Evolutionary conservation across 1,139 yeast species (phyloP), one percentile per base, ranked within the genome.

Genomic region (Yamadazyma friedrichii): DNA sequence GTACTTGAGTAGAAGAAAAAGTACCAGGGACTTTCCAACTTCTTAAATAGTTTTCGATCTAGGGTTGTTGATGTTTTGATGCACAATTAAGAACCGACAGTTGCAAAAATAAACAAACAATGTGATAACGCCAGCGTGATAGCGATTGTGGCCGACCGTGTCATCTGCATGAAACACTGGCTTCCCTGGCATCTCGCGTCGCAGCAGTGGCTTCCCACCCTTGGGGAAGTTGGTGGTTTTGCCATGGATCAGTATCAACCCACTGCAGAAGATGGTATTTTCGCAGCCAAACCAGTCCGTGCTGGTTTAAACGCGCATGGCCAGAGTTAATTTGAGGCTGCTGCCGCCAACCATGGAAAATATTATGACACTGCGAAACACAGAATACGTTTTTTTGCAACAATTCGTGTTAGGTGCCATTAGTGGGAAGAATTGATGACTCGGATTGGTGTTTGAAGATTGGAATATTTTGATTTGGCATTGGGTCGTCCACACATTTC

Each of bases 21-120:
- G 5, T 25, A 15, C 3, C 15, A 31, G 42, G 31, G 39, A 38
- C 31, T 38, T 35, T 12, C 9, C 11, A 15, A 9, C 15, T 22
- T n/a, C 35, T 41, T 41, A 41, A 25, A 41, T 41, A 38, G 27
- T 31, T 30, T 25, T 25, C 24, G 8, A 20, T 29, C 17, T 12
- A 15, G 4, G 9, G 6, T 29, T 29, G 31, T 29, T n/a, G 31
- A 13, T 27, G 9, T 27, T 12, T 27, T n/a, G 29, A 11, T 27
- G n/a, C 29, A n/a, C 9, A 27, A 24, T 24, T 24, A 9, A 8
- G 26, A 9, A 9, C 26, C 27, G 27, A n/a, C n/a, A n/a, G n/a
- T n/a, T 20, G 24, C 8, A 20, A 20, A 5, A 8, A 20, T 20
- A 20, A 20, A 20, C 8, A 20, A 20, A 20, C 24, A 20, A 20